phyloP scores from a whole-genome alignment of 2,329 filamentous ascomycete species.

The Fusarium sp. region DNA sequence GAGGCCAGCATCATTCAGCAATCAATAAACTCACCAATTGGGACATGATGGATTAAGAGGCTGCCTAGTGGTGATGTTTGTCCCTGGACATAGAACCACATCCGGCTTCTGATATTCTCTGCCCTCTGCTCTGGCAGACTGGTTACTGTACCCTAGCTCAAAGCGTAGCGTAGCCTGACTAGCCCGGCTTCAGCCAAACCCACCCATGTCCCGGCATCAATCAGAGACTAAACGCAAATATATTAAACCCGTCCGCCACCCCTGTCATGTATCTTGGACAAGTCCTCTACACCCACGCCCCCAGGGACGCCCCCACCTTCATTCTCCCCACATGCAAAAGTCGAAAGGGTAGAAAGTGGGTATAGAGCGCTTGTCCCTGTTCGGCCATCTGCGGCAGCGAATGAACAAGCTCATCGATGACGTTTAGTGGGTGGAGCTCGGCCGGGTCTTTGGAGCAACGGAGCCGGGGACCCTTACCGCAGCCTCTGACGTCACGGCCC shows the following conservation, averaged over 20 bases:
- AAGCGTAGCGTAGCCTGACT: background rate
- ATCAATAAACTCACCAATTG: background rate
- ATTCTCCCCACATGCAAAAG: constrained; percentile 9
- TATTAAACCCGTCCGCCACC: constrained; percentile 19
- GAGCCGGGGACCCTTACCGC: constrained; percentile 36
- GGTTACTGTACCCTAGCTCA: constrained; percentile 25
- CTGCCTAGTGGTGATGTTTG: constrained; percentile 1
- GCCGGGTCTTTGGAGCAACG: constrained; percentile 36
- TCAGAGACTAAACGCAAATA: constrained; percentile 31
- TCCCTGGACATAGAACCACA: background rate
- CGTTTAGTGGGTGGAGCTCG: constrained; percentile 37
- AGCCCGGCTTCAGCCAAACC: background rate
- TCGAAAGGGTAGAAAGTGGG: background rate
- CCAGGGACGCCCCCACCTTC: background rate
- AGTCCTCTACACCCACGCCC: constrained; percentile 3
- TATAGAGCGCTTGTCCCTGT: constrained; percentile 9
- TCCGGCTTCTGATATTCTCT: background rate
- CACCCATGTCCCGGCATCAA: constrained; percentile 21
- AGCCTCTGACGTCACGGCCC: constrained; percentile 45
- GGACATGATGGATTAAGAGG: background rate
- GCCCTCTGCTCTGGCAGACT: background rate
- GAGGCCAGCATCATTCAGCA: background rate
- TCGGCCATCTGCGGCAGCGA: constrained; percentile 24
- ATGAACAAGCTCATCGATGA: constrained; percentile 38
- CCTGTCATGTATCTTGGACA: constrained; percentile 21